A percentile compares a stretch with the other conserved stretches of the same genome.
phyloP scores from a whole-genome alignment of 129 eudicot genomes.

The Tagetes patula region DNA sequence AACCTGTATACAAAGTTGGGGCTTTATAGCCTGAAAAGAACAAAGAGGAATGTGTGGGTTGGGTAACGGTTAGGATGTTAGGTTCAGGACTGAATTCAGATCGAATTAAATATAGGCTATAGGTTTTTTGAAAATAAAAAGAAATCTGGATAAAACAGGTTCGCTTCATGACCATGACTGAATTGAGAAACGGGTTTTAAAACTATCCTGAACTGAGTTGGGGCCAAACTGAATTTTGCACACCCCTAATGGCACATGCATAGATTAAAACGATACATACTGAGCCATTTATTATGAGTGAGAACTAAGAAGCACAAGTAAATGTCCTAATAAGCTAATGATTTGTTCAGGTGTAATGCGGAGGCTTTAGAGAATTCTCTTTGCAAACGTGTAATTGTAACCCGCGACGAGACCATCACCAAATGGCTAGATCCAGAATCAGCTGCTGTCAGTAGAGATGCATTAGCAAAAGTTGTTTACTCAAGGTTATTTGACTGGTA shows the following conservation, averaged over 20 bases:
- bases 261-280: neutral
- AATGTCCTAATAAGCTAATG: slow-evolving; percentile 17
- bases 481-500: slow-evolving; percentile 97
- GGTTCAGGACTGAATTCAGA: too few species aligned
- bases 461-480: slow-evolving; percentile 91
- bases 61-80: too few species aligned
- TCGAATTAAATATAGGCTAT: too few species aligned
- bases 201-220: too few species aligned
- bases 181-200: too few species aligned
- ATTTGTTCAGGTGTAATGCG: slow-evolving; percentile 76
- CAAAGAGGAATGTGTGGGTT: too few species aligned
- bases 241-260: slow-evolving; percentile 5
- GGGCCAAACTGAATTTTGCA: too few species aligned
- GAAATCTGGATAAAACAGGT: too few species aligned
- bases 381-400: slow-evolving; percentile 91
- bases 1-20: too few species aligned
- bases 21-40: too few species aligned
- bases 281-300: slow-evolving; percentile 8
- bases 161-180: too few species aligned
- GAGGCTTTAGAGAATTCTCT: slow-evolving; percentile 91
- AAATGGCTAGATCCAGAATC: slow-evolving; percentile 92
- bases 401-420: slow-evolving; percentile 95
- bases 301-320: neutral
- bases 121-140: too few species aligned
- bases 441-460: slow-evolving; percentile 90